Evolutionary conservation across 208 protist genomes (phyloP), one percentile per base, ranked within the genome.

Genomic region (Histomonas meleagridis): DNA sequence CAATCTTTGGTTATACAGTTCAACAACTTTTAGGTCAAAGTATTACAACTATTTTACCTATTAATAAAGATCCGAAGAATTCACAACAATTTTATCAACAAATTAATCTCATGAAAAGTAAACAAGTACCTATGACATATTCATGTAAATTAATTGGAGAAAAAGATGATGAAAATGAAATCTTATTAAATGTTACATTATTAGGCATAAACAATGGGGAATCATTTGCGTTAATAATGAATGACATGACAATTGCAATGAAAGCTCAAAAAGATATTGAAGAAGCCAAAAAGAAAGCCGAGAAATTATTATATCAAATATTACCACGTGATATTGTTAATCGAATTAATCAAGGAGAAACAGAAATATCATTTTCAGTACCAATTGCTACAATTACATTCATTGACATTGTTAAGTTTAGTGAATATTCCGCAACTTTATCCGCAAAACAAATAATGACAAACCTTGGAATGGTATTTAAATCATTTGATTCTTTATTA

Each of bases 281-380:
- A 86, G 76, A 86, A 51, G 76, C 76, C 10, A 86, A 86, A 48
- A 86, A 86, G 46, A 26, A 43, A 5, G 40, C 76, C 21, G 76
- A 86, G 55, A 86, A 48, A 86, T 16, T 86, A 1, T 28, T 86
- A 0, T 51, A 86, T 55, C 76, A 86, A 55, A 86, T 86, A 18
- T 46, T 86, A 32, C 76, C 76, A 55, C 40, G 40, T 3, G 46
- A 51, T 43, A 86, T 86, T 55, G 76, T 86, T 16, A 43, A 32
- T 1, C 23, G 46, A 26, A 86, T 86, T 40, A 86, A 86, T 55
- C 10, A 16, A 35, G 76, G 76, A 18, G 76, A 86, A 86, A 86
- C 23, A 51, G 76, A 86, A 16, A 86, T 86, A 38, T 86, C 76
- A 38, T 86, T 86, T 28, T 55, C 76, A 46, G 76, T 86, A 18